Conservation (phyloP, 2,329 filamentous ascomycete species). For the Monilinia aucupariae region DNA sequence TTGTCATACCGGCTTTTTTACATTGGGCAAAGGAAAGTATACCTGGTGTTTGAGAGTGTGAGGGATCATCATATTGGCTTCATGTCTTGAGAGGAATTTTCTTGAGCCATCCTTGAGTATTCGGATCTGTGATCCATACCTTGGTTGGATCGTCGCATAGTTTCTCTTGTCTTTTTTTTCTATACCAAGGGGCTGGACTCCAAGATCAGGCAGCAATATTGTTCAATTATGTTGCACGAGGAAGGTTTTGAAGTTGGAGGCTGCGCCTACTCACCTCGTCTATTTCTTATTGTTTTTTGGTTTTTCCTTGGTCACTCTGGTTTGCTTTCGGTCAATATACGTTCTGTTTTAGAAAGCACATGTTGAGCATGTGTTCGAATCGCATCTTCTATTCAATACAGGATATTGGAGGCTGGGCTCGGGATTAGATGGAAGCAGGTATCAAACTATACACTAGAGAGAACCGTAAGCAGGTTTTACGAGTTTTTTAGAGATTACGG, state of each 20-base stretch:
- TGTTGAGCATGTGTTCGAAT: slow-evolving; percentile 8
- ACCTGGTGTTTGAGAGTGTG: slow-evolving; percentile 32
- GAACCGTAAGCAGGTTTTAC: slow-evolving; percentile 4
- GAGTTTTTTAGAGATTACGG: not conserved
- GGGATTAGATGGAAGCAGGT: not conserved
- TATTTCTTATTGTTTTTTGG: not conserved
- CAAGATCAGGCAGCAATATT: slow-evolving; percentile 29
- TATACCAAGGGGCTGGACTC: slow-evolving; percentile 29
- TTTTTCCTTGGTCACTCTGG: not conserved
- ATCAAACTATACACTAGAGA: not conserved
- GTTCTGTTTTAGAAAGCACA: not conserved
- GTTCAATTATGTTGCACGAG: slow-evolving; percentile 22
- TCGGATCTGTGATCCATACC: slow-evolving; percentile 27
- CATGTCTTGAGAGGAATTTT: slow-evolving; percentile 13
- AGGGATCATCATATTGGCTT: slow-evolving; percentile 18
- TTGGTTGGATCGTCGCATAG: slow-evolving; percentile 16
- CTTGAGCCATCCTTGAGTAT: slow-evolving; percentile 19
- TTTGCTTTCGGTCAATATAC: not conserved
- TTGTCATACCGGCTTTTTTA: slow-evolving; percentile 20
- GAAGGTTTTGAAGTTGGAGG: slow-evolving; percentile 6
- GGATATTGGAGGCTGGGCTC: slow-evolving; percentile 8
- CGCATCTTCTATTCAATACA: slow-evolving; percentile 5
- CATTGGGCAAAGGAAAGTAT: slow-evolving; percentile 34
- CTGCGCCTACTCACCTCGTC: slow-evolving; percentile 11
- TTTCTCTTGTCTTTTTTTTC: slow-evolving; percentile 12